Conservation (phyloP, 2,329 filamentous ascomycete genomes). For the Teratosphaeria destructans region DNA sequence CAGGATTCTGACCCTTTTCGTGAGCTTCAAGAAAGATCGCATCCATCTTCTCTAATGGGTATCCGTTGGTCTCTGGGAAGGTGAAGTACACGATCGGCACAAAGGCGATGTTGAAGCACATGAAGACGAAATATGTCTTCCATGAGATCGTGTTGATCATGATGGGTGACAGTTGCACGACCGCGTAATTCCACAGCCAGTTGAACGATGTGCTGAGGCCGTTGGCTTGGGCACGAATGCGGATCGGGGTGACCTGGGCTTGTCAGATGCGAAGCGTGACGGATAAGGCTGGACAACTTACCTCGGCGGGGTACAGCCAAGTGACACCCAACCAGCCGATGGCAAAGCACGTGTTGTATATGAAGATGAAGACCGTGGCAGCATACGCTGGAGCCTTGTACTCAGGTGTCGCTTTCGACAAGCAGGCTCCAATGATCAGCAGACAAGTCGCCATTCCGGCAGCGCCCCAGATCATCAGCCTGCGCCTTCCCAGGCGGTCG, state of each 20-base stretch:
- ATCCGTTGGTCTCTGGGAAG: not conserved
- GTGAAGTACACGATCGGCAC: constrained; percentile 25
- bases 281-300: not conserved
- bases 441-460: constrained; percentile 17
- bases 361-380: constrained; percentile 22
- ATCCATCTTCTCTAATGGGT: not conserved
- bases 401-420: constrained; percentile 1
- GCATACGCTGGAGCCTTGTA: constrained; percentile 16
- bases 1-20: not conserved
- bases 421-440: constrained; percentile 11
- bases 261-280: not conserved
- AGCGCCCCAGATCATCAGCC: constrained; percentile 15
- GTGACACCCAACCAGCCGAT: constrained; percentile 5
- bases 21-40: not conserved
- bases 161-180: constrained; percentile 56
- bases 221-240: not conserved
- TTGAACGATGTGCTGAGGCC: not conserved
- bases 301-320: not conserved
- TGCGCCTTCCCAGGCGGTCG: constrained; percentile 8
- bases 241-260: not conserved
- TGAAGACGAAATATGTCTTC: constrained; percentile 41
- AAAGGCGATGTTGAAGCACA: constrained; percentile 5
- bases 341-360: constrained; percentile 17
- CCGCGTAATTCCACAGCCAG: constrained; percentile 43
- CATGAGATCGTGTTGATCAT: constrained; percentile 47